Evolutionary conservation across 257 asterid genomes (phyloP), one percentile per base, ranked within the genome.

Genomic region (Salvia miltiorrhiza): DNA sequence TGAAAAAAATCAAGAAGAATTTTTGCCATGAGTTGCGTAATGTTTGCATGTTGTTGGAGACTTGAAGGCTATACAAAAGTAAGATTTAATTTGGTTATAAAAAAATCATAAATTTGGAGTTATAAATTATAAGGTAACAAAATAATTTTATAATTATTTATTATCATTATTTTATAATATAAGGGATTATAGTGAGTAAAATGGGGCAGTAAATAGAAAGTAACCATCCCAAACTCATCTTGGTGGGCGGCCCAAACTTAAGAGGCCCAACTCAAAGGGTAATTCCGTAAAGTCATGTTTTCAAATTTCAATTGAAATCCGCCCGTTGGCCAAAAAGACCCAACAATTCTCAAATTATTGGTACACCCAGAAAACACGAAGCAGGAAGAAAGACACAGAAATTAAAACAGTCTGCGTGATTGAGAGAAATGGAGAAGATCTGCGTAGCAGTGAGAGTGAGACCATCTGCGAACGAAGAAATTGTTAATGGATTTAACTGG

Each of bases 361-460:
- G 52, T 40, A 49, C 56, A 49, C 39, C 17, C 64, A 62, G 11
- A 35, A 14, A 41, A 44, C 39, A 33, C 5, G 59, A 67, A 23
- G 33, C 39, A 47, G 26, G 35, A 30, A 45, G 7, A 16, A 5
- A 28, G 39, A 17, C n/a, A 14, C 23, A 50, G 43, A 28, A 62
- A 7, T 4, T 23, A 21, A 26, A 33, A 17, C 43, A 30, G 28
- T 67, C 55, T 24, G 40, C 28, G 67, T 7, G 75, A 23, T 58
- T 11, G 68, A 28, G 75, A 66, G 77, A 69, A 77, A 94, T 94
- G 99, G 99, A 94, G 92, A 94, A 89, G 85, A 87, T 94, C 37
- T 83, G 92, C 59, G 98, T 94, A 7, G 97, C 98, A 8, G 97
- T 91, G 77, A 83, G 97, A 71, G 93, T 94, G 45, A 82, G 99